These are phyloP conservation scores for Chrysoporthe cubensis DNA, from an alignment of 2,329 filamentous ascomycete genomes.

Conservation along the genomic window DNA sequence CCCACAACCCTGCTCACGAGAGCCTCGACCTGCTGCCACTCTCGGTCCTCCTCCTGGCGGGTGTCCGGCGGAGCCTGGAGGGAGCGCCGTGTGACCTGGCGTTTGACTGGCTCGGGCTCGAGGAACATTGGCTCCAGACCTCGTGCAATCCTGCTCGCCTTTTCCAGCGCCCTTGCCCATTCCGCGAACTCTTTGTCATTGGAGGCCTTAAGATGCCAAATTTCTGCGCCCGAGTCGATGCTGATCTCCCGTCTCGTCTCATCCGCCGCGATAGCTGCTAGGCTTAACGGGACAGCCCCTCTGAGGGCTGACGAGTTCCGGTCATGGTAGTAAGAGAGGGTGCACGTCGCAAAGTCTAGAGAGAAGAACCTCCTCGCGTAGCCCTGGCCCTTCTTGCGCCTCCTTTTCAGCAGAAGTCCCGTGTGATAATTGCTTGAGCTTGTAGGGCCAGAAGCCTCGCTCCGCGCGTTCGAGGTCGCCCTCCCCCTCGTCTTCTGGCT, in stretches of 20 bases:
- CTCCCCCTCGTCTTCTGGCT: constrained; percentile 51
- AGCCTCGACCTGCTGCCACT: constrained; percentile 86
- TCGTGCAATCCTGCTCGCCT: constrained; percentile 70
- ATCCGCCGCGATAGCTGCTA: constrained; percentile 90
- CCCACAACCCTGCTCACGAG: constrained; percentile 86
- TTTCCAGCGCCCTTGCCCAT: constrained; percentile 86
- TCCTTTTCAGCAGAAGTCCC: constrained; percentile 84
- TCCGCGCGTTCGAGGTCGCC: constrained; percentile 55
- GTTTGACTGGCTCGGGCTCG: constrained; percentile 32
- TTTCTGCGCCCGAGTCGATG: constrained; percentile 94
- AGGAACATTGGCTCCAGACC: constrained; percentile 49
- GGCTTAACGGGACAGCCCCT: constrained; percentile 87
- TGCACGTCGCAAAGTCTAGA: constrained; percentile 90
- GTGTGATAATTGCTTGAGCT: constrained; percentile 70
- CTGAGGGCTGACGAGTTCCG: constrained; percentile 89
- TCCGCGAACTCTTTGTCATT: constrained; percentile 84
- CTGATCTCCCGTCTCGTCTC: constrained; percentile 89
- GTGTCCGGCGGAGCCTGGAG: constrained; percentile 38
- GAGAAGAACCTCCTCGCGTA: constrained; percentile 95
- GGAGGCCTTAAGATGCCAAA: constrained; percentile 89
- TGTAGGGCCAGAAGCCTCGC: constrained; percentile 49
- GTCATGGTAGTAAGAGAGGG: constrained; percentile 94
- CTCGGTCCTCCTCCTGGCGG: constrained; percentile 67
- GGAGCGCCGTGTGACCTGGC: constrained; percentile 31
- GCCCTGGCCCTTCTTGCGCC: constrained; percentile 91